Evolutionary conservation across 164 flowering plant species (phyloP).

Genomic region (Kingdonia uniflora): DNA sequence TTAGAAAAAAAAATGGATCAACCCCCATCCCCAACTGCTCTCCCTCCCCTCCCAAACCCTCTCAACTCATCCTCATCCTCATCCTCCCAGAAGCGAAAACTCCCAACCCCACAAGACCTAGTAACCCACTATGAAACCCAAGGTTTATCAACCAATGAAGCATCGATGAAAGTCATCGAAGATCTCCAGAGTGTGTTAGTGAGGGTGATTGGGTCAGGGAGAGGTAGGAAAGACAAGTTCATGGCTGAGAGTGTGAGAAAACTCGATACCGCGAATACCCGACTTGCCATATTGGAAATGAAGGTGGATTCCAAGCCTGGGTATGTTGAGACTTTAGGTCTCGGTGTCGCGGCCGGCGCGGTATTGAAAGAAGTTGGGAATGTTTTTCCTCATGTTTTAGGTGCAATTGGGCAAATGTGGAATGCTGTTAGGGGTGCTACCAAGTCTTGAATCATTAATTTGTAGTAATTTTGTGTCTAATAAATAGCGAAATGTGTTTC

Average conservation of each 20-base stretch:
- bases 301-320: constrained; percentile 76
- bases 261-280: constrained; percentile 39
- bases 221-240: constrained; percentile 28
- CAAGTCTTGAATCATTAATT: too few relatives aligned
- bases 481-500: too few relatives aligned
- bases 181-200: constrained; percentile 55
- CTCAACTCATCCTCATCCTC: neutral
- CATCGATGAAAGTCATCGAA: constrained; percentile 60
- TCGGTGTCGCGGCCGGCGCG: constrained; percentile 58
- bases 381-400: constrained; percentile 36
- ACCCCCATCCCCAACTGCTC: constrained; percentile 12
- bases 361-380: constrained; percentile 25
- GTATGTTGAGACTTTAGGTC: constrained; percentile 30
- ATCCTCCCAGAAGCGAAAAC: constrained; percentile 20
- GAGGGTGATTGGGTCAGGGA: constrained; percentile 25
- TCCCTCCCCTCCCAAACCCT: neutral
- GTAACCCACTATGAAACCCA: constrained; percentile 57
- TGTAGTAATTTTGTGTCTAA: too few relatives aligned
- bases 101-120: constrained; percentile 55
- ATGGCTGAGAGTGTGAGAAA: constrained; percentile 32
- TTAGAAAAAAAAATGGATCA: too few relatives aligned
- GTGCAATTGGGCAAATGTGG: constrained; percentile 42
- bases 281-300: constrained; percentile 50
- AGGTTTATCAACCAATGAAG: constrained; percentile 52
- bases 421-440: constrained; percentile 20